Conservation (phyloP, 2,329 filamentous ascomycete species). For the Lojkania enalia region DNA sequence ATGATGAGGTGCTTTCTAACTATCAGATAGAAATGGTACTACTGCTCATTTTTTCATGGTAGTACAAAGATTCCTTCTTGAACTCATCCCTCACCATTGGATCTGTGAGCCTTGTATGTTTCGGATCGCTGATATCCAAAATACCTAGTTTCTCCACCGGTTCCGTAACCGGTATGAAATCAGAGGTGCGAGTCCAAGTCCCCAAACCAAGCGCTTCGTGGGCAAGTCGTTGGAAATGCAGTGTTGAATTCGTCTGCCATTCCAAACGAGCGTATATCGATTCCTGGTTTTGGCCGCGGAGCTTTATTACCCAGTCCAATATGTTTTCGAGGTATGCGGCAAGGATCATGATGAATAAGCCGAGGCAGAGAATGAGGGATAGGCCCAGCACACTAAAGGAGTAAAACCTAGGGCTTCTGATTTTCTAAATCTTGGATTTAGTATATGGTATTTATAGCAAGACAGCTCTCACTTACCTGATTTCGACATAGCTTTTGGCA, state of each 20-base stretch:
- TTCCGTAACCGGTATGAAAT: neutral
- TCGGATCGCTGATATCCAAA: neutral
- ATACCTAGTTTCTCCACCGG: neutral
- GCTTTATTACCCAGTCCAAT: neutral
- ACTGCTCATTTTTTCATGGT: neutral
- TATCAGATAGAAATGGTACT: neutral
- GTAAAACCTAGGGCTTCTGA: conserved; percentile 11
- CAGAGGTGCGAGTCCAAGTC: conserved; percentile 4
- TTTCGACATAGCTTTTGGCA: neutral
- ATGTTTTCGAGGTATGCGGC: conserved; percentile 7
- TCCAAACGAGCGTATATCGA: conserved; percentile 3
- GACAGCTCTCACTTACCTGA: neutral
- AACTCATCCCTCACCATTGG: neutral
- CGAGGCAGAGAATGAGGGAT: conserved; percentile 9
- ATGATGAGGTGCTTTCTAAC: no score
- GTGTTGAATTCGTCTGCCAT: conserved; percentile 12
- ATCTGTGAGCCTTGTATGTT: neutral
- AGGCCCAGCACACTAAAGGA: conserved; percentile 17
- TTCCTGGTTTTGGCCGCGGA: neutral
- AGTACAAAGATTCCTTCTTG: neutral
- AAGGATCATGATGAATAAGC: conserved; percentile 8
- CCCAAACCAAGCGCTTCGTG: conserved; percentile 15
- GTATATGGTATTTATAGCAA: neutral
- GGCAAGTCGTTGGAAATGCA: conserved; percentile 18
- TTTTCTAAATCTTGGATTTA: conserved; percentile 6